Percentiles rank a stretch among this genome's conserved stretches.
phyloP scores from a whole-genome alignment of 1,139 yeast species.

The Taphrina populina region DNA sequence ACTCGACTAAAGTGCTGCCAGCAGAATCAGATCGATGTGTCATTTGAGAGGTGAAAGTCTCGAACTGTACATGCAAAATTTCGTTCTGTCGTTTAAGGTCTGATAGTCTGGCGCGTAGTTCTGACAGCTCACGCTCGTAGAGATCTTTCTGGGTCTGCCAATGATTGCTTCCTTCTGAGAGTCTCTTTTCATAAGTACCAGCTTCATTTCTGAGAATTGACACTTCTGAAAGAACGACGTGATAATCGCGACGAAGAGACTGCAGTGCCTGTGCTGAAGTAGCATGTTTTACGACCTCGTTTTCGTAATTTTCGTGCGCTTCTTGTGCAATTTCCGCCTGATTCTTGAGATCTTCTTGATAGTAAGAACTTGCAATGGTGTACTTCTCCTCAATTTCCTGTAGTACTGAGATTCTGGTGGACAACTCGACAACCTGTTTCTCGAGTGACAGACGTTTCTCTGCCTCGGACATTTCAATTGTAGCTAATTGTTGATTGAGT shows the following conservation, averaged over 20 bases:
- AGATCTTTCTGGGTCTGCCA: slow-evolving; percentile 51
- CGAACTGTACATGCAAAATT: slow-evolving; percentile 68
- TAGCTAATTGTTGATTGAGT: slow-evolving; percentile 45
- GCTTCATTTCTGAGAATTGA: slow-evolving; percentile 47
- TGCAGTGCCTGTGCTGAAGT: slow-evolving; percentile 54
- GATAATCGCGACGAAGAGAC: slow-evolving; percentile 50
- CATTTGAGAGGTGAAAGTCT: slow-evolving; percentile 45
- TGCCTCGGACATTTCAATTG: slow-evolving; percentile 41
- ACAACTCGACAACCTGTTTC: slow-evolving; percentile 45
- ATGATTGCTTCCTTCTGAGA: slow-evolving; percentile 39
- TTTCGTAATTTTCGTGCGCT: slow-evolving; percentile 59
- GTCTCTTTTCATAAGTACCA: slow-evolving; percentile 45
- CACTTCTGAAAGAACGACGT: slow-evolving; percentile 48
- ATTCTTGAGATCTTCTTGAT: slow-evolving; percentile 53
- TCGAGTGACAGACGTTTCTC: slow-evolving; percentile 41
- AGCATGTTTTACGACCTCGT: slow-evolving; percentile 59
- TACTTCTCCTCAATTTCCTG: slow-evolving; percentile 47
- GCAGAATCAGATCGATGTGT: slow-evolving; percentile 4
- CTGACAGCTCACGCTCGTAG: slow-evolving; percentile 57
- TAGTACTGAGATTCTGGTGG: slow-evolving; percentile 51
- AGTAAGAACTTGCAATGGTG: slow-evolving; percentile 39
- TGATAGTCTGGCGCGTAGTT: slow-evolving; percentile 51
- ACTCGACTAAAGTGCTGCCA: slow-evolving; percentile 4
- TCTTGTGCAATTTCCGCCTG: slow-evolving; percentile 56
- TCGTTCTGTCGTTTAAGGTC: slow-evolving; percentile 68